Base-by-base conservation (phyloP, 371 early-diverging fungal genomes). In the Mucor saturninus region DNA sequence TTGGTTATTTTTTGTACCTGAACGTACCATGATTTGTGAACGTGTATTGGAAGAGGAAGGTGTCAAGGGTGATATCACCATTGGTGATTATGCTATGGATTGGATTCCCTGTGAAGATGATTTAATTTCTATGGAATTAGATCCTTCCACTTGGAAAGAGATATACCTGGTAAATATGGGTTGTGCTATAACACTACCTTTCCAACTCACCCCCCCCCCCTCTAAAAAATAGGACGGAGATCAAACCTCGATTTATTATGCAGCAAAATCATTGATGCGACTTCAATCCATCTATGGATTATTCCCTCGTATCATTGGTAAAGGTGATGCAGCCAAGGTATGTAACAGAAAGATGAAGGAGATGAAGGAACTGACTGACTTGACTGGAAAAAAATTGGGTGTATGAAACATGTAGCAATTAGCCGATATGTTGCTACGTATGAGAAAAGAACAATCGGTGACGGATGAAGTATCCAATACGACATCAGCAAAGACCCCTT, bases 31-130 rank as follows among this genome's bases (percentile, higher is more conserved):
- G 59, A 74, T 95, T 5, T 94, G 95, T 72, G 94, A 96, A 65
- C 86, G 90, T 28, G 86, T 95, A 8, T 76, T 96, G 40, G 96
- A 95, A 75, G 94, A 96, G 53, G 89, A 90, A 52, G 96, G 95
- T 4, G 95, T 97, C 0, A 86, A 89, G 70, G 96, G 95, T 21
- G 92, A 93, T 67, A 85, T 96, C 9, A 81, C 87, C 0, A 77
- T 96, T 56, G 91, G 91, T 4, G 95, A 95, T 68, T 95, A 87
- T 76, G 89, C 91, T 48, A 74, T 98, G 82, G 97, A 96, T 62
- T 76, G 94, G 62, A 86, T 98, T 14, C 95, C 96, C 0, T 83
- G 95, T 64, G 98, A 95, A 62, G 89, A 88, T 45, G 96, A 98
- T 71, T 66, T 96, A 45, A 79, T 94, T n/a, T 93, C 95, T 26